phyloP scores from a whole-genome alignment of 331 rosid species.

The Stylosanthes scabra region DNA sequence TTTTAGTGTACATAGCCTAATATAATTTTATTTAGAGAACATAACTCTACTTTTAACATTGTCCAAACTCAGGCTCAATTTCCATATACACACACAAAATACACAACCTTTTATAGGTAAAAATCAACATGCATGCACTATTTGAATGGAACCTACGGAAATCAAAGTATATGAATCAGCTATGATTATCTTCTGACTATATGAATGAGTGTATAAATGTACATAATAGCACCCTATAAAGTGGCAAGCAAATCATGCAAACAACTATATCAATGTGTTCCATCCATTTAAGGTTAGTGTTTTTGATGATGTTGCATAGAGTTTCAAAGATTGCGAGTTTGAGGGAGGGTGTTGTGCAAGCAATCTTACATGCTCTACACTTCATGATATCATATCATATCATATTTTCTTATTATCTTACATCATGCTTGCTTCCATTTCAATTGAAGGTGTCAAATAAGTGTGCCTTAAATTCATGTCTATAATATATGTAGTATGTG shows the following conservation, averaged over 20 bases:
- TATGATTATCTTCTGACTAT: neutral
- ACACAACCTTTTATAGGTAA: no score
- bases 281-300: constrained; percentile 4
- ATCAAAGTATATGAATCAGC: neutral
- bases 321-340: neutral
- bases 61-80: no score
- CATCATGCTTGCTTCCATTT: constrained; percentile 40
- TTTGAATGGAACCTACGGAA: no score
- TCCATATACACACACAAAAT: no score
- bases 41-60: no score
- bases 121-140: no score
- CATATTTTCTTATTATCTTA: neutral
- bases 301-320: neutral
- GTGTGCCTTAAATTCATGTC: constrained; percentile 24
- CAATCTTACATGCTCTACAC: constrained; percentile 28
- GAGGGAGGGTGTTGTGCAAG: constrained; percentile 22
- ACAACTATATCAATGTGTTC: neutral
- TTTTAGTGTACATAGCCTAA: no score
- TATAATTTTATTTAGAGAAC: no score
- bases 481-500: constrained; percentile 1
- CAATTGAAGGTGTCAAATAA: constrained; percentile 28
- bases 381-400: constrained; percentile 4
- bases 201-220: neutral
- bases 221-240: neutral
- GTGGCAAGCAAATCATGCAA: neutral